Evolutionary conservation across 805 yeast species (phyloP), one percentile per base, ranked within the genome.

Genomic region (Lachancea fermentati): DNA sequence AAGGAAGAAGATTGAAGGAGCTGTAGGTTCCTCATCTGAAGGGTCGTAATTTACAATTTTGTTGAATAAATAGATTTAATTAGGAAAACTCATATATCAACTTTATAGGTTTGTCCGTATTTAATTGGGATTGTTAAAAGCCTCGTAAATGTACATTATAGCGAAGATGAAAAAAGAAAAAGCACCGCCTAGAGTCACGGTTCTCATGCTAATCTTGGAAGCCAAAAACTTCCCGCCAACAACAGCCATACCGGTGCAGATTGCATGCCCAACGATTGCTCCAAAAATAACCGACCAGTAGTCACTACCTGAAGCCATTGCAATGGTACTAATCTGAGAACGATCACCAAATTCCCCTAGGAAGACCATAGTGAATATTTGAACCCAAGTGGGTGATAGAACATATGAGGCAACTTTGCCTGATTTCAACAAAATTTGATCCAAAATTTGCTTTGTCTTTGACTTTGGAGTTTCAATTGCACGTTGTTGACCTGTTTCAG

Each of bases 311-410:
- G 98, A 96, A 39, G 97, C 97, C 94, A 93, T 84, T 30, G 97
- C 97, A 54, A 93, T 88, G 25, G 97, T 93, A 32, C 97, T 96
- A 41, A 93, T 87, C 67, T 93, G 99, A 9, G 97, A 88, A 55
- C 98, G 79, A 64, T 93, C 99, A 37, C 99, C 99, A 95, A 97
- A 88, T 67, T 93, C 99, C 45, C 97, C 98, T 36, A 93, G 68
- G 62, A 93, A 93, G 4, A 96, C 86, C 97, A 93, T 91, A 39
- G 79, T 78, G 58, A 93, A 93, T 4, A 91, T 91, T 68, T 91
- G 96, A 49, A 88, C 81, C 89, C 95, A 93, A 7, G 80, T 67
- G 3, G 98, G 97, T 3, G 95, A 83, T 41, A 91, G 68, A 4
- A 87, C 65, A 42, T 78, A 75, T 2, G 78, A 63, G 2, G 81